Conservation (phyloP, 2,329 filamentous ascomycete genomes). For the Monosporascus sp. region DNA sequence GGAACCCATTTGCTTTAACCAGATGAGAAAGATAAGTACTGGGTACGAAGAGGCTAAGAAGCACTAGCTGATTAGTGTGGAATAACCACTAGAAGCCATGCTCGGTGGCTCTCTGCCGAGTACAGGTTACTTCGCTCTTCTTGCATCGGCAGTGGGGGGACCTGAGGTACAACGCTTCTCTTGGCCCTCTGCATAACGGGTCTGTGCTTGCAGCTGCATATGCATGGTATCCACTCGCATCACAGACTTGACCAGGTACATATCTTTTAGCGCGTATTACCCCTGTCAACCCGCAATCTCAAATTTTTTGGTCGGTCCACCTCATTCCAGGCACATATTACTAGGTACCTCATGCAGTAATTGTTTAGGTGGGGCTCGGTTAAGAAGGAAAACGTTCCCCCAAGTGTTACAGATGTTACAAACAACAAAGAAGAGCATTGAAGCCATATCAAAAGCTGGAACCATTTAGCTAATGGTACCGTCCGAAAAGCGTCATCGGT, state of each 20-base stretch:
- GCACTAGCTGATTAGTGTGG: background rate
- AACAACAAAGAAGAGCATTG: background rate
- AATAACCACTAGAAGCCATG: background rate
- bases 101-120: background rate
- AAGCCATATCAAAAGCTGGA: no score
- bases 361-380: background rate
- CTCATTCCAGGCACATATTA: background rate
- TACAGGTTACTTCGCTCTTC: background rate
- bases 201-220: background rate
- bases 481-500: no score
- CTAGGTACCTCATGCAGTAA: background rate
- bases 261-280: background rate
- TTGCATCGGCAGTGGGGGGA: background rate
- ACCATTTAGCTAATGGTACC: no score
- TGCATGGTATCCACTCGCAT: background rate
- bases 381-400: background rate
- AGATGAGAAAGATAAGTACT: background rate
- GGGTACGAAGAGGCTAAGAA: background rate
- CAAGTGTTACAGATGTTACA: no score
- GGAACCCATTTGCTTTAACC: background rate
- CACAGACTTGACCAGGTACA: background rate
- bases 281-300: background rate
- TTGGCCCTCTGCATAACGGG: background rate
- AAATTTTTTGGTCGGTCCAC: background rate
- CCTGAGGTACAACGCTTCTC: background rate